Evolutionary conservation across 495 filamentous ascomycete genomes (phyloP).

Genomic region (Neurospora hispaniola): DNA sequence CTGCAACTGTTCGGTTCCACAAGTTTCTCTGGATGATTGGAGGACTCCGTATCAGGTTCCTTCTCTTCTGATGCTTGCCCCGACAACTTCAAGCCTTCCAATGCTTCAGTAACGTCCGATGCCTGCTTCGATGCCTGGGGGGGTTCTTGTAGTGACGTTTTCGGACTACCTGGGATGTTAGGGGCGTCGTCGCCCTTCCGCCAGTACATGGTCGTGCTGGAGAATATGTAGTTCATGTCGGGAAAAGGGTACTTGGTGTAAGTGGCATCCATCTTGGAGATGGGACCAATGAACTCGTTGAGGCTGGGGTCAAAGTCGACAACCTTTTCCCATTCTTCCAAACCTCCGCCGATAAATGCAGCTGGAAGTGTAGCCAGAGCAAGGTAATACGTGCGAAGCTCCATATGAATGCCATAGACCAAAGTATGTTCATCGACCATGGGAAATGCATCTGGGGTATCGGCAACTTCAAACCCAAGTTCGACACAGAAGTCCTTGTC

Average conservation of each 20-base stretch:
- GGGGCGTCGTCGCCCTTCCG: neutral
- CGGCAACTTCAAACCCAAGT: conserved; percentile 43
- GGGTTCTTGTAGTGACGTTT: neutral
- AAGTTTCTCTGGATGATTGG: neutral
- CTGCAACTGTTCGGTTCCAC: neutral
- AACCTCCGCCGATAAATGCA: conserved; percentile 33
- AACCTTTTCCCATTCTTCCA: conserved; percentile 29
- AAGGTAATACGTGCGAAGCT: conserved; percentile 29
- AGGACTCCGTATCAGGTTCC: neutral
- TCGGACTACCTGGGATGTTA: no score
- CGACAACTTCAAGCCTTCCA: neutral
- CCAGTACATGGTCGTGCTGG: conserved; percentile 30
- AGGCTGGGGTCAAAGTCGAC: conserved; percentile 4
- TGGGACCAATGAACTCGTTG: neutral
- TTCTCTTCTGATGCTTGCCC: neutral
- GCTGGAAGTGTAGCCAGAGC: conserved; percentile 27
- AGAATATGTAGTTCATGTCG: conserved; percentile 28
- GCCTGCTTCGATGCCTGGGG: neutral
- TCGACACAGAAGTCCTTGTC: conserved; percentile 48
- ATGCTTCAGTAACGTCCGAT: neutral
- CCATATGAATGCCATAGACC: conserved; percentile 54
- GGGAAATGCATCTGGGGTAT: conserved; percentile 47
- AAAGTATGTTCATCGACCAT: conserved; percentile 36
- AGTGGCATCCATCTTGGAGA: conserved; percentile 19
- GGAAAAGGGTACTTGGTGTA: conserved; percentile 28